Percentiles rank a stretch among this genome's conserved stretches.
Conservation (phyloP, 1,284 basidiomycete species). For the Lentinus polychrous region DNA sequence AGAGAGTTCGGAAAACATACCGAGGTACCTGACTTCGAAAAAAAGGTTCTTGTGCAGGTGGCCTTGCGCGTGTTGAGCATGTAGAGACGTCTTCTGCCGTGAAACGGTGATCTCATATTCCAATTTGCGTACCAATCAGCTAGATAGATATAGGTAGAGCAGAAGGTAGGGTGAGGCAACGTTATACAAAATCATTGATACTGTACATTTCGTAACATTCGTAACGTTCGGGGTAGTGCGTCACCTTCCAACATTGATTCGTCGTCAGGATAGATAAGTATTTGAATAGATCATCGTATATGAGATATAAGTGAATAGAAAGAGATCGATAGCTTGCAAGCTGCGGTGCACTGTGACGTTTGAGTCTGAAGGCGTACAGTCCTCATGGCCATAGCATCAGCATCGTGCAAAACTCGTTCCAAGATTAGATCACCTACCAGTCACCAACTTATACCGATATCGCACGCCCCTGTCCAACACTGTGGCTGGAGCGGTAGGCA, state of each 20-base stretch:
- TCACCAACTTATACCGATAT: slow-evolving; percentile 55
- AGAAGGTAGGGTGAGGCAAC: neutral
- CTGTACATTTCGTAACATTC: no score
- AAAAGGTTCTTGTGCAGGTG: no score
- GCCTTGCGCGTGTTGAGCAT: no score
- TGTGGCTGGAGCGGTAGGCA: slow-evolving; percentile 48
- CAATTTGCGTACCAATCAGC: no score
- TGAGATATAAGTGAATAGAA: no score
- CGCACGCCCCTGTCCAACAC: slow-evolving; percentile 60
- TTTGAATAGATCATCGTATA: no score
- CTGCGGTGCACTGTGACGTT: neutral
- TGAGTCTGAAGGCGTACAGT: neutral
- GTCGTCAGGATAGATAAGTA: neutral
- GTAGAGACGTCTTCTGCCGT: no score
- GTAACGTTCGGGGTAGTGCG: neutral
- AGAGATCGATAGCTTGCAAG: no score
- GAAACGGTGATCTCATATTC: no score
- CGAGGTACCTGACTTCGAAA: no score
- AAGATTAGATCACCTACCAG: slow-evolving; percentile 1
- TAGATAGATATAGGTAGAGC: neutral
- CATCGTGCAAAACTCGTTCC: slow-evolving; percentile 2
- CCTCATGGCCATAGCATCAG: slow-evolving; percentile 1
- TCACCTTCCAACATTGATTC: neutral
- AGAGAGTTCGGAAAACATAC: no score
- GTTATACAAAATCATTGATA: neutral